Conservation (phyloP, 768 basidiomycete genomes). For the Clavaria fumosa region DNA sequence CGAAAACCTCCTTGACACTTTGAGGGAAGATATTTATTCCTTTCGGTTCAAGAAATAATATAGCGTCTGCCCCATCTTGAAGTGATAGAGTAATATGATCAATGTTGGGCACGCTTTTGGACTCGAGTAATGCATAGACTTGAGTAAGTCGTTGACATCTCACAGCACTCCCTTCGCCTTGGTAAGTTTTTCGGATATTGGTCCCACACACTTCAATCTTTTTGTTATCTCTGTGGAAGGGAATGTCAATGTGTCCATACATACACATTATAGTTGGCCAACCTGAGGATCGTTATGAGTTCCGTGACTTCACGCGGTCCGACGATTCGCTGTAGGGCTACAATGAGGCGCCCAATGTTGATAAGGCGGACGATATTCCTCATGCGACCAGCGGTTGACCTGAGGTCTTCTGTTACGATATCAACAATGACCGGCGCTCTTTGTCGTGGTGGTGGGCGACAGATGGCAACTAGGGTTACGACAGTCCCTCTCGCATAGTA, state of each 20-base stretch:
- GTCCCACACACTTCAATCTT: conserved; percentile 8
- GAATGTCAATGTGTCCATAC: too few species aligned
- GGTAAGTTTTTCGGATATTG: conserved; percentile 11
- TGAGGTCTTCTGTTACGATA: conserved; percentile 7
- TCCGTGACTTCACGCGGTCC: too few species aligned
- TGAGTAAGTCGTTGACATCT: conserved; percentile 7
- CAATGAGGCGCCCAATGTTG: conserved; percentile 10
- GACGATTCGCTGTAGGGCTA: too few species aligned
- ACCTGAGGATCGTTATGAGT: background rate
- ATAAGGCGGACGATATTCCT: conserved; percentile 5
- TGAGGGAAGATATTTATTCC: conserved; percentile 8
- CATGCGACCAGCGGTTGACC: conserved; percentile 5
- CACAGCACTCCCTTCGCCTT: conserved; percentile 1
- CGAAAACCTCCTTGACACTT: conserved; percentile 7
- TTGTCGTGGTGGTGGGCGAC: background rate
- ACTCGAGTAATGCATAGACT: conserved; percentile 9
- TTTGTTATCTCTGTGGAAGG: background rate
- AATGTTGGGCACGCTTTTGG: conserved; percentile 10
- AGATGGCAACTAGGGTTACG: conserved; percentile 7
- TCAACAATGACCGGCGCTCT: conserved; percentile 8
- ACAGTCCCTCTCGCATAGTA: conserved; percentile 10
- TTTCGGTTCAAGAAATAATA: conserved; percentile 9
- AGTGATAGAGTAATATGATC: too few species aligned
- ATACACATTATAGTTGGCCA: too few species aligned
- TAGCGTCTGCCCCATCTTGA: too few species aligned